These are phyloP conservation scores for Rhodofomes roseus DNA, from an alignment of 1,284 basidiomycete species.

Conservation along the genomic window DNA sequence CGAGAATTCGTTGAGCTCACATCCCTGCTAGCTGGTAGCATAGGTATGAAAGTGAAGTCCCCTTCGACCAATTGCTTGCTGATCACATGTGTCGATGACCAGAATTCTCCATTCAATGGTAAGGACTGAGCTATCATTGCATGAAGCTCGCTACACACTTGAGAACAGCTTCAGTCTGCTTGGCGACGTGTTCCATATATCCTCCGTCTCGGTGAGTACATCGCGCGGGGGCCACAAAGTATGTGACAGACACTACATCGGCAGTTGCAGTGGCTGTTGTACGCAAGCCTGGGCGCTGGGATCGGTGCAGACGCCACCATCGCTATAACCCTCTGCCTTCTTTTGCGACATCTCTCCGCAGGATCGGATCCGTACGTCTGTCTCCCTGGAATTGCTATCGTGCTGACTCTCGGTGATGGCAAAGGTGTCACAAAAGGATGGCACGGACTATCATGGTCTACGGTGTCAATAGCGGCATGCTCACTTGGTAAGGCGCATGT, in stretches of 20 bases:
- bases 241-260: background rate
- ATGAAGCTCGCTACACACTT: background rate
- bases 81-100: too few relatives aligned
- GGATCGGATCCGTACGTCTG: background rate
- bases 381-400: background rate
- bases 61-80: too few relatives aligned
- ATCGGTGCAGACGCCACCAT: slow-evolving; percentile 3
- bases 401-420: background rate
- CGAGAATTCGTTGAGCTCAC: background rate
- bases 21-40: slow-evolving; percentile 2
- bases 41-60: background rate
- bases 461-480: slow-evolving; percentile 1
- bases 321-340: slow-evolving; percentile 5
- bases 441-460: slow-evolving; percentile 1
- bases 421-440: background rate
- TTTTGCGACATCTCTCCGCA: background rate
- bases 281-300: slow-evolving; percentile 3
- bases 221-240: background rate
- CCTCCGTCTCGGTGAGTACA: slow-evolving; percentile 1
- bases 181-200: slow-evolving; percentile 4
- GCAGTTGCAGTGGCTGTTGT: slow-evolving; percentile 8
- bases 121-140: too few relatives aligned
- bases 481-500: slow-evolving; percentile 1
- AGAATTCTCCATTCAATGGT: slow-evolving; percentile 4
- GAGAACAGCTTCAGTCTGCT: slow-evolving; percentile 1